A percentile compares a stretch with the other conserved stretches of the same genome.
Evolutionary conservation across 306 rosid species (phyloP).

Genomic region (Elaeagnus macrophylla): DNA sequence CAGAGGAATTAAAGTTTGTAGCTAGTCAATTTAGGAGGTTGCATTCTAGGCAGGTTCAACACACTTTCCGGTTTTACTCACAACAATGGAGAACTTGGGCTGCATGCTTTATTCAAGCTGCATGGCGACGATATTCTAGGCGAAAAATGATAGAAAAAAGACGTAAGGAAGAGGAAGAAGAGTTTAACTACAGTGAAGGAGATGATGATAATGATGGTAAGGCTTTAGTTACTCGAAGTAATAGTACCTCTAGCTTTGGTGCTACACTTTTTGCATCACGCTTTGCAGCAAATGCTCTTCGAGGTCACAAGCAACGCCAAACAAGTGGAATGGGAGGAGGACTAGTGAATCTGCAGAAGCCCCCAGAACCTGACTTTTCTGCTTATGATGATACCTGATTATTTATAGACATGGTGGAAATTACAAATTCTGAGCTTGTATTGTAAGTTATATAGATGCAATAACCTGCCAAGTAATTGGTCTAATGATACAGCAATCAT

Average conservation of each 20-base stretch:
- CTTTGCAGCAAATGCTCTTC: slow-evolving; percentile 72
- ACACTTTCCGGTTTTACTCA: slow-evolving; percentile 85
- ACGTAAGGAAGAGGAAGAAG: slow-evolving; percentile 39
- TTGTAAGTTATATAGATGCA: too few species aligned
- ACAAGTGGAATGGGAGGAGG: slow-evolving; percentile 16
- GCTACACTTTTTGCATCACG: slow-evolving; percentile 62
- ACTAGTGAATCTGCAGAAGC: slow-evolving; percentile 43
- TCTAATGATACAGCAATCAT: too few species aligned
- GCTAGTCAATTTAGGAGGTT: slow-evolving; percentile 82
- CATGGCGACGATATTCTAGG: slow-evolving; percentile 59
- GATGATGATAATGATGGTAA: slow-evolving; percentile 17
- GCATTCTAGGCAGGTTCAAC: slow-evolving; percentile 81
- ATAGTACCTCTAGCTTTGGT: slow-evolving; percentile 22
- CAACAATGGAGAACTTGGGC: slow-evolving; percentile 99
- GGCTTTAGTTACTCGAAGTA: slow-evolving; percentile 15
- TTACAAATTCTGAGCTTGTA: too few species aligned
- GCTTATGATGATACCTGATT: slow-evolving; percentile 10
- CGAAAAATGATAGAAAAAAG: slow-evolving; percentile 35
- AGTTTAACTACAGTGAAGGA: slow-evolving; percentile 12
- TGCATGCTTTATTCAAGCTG: background rate
- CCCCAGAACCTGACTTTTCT: slow-evolving; percentile 77
- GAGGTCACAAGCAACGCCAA: slow-evolving; percentile 40
- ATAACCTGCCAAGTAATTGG: too few species aligned
- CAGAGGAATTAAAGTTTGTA: slow-evolving; percentile 81
- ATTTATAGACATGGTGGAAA: background rate